These are phyloP conservation scores for Zizania palustris DNA, from an alignment of 202 grass and related monocot species.

Conservation along the genomic window DNA sequence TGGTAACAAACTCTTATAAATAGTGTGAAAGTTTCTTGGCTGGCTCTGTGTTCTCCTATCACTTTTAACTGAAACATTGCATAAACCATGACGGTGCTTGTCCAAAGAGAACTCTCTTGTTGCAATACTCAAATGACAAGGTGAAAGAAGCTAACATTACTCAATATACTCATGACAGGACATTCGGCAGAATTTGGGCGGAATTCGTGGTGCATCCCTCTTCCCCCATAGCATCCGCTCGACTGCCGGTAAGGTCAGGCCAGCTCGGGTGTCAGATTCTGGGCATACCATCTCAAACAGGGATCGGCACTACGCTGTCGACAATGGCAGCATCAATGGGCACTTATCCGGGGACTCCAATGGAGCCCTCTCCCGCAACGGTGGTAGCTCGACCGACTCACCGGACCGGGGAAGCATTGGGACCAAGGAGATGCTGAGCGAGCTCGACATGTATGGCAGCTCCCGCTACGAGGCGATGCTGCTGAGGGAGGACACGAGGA, in stretches of 20 bases:
- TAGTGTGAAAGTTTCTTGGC: neutral
- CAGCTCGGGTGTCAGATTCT: slow-evolving; percentile 60
- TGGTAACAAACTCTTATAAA: neutral
- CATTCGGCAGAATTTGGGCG: slow-evolving; percentile 88
- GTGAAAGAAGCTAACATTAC: slow-evolving; percentile 16
- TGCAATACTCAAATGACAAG: neutral
- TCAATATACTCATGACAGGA: slow-evolving; percentile 54
- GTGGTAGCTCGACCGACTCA: slow-evolving; percentile 53
- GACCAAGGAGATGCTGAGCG: slow-evolving; percentile 68
- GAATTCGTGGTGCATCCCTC: slow-evolving; percentile 77
- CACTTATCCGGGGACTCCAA: slow-evolving; percentile 56
- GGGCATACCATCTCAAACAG: slow-evolving; percentile 45
- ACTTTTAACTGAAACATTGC: too few relatives aligned
- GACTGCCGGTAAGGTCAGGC: slow-evolving; percentile 50
- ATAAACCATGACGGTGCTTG: neutral
- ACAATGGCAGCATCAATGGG: slow-evolving; percentile 61
- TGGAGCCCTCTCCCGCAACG: slow-evolving; percentile 42
- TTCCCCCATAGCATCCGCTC: slow-evolving; percentile 94
- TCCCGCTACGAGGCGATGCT: slow-evolving; percentile 82
- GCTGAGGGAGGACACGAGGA: slow-evolving; percentile 72
- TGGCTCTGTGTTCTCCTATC: too few relatives aligned
- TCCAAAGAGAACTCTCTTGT: neutral
- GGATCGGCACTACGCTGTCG: slow-evolving; percentile 21
- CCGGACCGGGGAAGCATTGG: slow-evolving; percentile 60
- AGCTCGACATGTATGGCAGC: slow-evolving; percentile 80